Evolutionary conservation across 129 eudicot species (phyloP).

Genomic region (Solidago caesia): DNA sequence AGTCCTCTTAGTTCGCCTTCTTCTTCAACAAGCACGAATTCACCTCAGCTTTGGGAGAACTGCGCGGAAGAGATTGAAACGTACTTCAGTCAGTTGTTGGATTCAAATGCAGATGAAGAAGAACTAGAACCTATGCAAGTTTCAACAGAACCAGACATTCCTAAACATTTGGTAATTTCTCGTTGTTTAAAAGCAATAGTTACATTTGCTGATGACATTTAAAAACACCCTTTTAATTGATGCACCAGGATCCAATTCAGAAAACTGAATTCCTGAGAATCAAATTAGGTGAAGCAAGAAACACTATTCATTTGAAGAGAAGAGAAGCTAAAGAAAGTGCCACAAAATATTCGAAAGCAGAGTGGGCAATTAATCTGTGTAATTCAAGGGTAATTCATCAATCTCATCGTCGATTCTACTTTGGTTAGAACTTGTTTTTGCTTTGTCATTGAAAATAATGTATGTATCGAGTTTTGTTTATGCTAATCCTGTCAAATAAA

Average conservation of each 20-base stretch:
- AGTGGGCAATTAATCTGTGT: conserved; percentile 66
- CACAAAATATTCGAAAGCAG: conserved; percentile 53
- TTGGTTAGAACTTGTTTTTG: neutral
- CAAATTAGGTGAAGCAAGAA: conserved; percentile 48
- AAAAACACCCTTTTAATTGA: neutral
- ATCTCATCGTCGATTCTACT: conserved; percentile 5
- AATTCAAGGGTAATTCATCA: conserved; percentile 48
- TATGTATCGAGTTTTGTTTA: too few relatives aligned
- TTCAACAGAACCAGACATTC: conserved; percentile 33
- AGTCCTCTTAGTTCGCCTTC: conserved; percentile 37
- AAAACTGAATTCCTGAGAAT: conserved; percentile 44
- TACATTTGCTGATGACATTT: neutral
- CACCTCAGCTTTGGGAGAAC: conserved; percentile 55
- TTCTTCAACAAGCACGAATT: conserved; percentile 35
- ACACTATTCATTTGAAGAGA: conserved; percentile 38
- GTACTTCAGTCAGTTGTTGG: conserved; percentile 48
- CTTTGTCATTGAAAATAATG: too few relatives aligned
- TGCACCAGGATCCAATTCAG: conserved; percentile 43
- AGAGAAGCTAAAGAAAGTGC: conserved; percentile 48
- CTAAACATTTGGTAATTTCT: conserved; percentile 41
- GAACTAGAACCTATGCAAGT: conserved; percentile 25
- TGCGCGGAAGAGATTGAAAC: conserved; percentile 53
- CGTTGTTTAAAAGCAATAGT: neutral
- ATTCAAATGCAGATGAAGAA: conserved; percentile 37
- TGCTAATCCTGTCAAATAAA: too few relatives aligned